Percentiles rank a stretch among this genome's conserved stretches.
Conservation (phyloP, 1,284 basidiomycete species). For the Coniophora puteana region DNA sequence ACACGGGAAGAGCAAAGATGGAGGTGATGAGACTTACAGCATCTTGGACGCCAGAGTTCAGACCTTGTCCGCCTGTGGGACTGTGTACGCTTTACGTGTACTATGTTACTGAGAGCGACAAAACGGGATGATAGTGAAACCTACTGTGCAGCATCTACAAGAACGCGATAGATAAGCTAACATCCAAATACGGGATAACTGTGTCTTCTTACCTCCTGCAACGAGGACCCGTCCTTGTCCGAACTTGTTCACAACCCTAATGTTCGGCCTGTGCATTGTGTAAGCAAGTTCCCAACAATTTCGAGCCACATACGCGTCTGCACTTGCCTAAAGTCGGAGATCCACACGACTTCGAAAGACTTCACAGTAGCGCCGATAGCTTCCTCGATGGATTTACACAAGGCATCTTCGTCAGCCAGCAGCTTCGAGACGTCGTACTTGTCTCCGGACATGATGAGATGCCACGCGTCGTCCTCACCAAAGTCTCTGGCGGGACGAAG, state of each 20-base stretch:
- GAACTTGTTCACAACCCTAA: slow-evolving; percentile 34
- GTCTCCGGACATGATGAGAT: background rate
- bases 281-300: too few species aligned
- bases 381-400: slow-evolving; percentile 11
- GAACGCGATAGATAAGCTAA: background rate
- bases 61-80: slow-evolving; percentile 19
- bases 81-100: slow-evolving; percentile 15
- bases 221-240: slow-evolving; percentile 31
- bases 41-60: slow-evolving; percentile 21
- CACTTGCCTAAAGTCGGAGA: slow-evolving; percentile 21
- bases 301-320: background rate
- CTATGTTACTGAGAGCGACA: background rate
- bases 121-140: background rate
- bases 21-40: slow-evolving; percentile 4
- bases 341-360: slow-evolving; percentile 13
- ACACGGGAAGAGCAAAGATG: too few species aligned
- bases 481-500: slow-evolving; percentile 13
- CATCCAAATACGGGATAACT: too few species aligned
- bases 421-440: background rate
- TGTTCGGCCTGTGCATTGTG: slow-evolving; percentile 38
- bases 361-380: slow-evolving; percentile 12
- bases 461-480: slow-evolving; percentile 6
- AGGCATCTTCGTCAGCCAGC: background rate
- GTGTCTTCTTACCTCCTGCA: slow-evolving; percentile 31
- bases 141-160: slow-evolving; percentile 23